These are phyloP conservation scores for Termitomyces sp. DNA, from an alignment of 768 basidiomycete genomes.

Conservation along the genomic window DNA sequence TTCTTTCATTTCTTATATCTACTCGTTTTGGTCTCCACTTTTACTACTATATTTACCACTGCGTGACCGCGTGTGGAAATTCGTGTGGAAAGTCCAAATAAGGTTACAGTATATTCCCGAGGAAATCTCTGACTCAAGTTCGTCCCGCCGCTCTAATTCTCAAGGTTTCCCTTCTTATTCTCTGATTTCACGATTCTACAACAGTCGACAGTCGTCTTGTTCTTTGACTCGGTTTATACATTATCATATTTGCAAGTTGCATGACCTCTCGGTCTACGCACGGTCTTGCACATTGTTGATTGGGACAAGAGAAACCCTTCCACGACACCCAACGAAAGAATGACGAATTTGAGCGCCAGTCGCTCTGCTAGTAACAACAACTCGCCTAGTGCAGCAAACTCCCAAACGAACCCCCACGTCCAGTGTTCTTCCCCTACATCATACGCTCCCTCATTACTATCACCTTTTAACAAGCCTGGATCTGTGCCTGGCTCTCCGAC, in stretches of 20 bases:
- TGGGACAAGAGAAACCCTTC: background rate
- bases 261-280: background rate
- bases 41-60: background rate
- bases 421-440: background rate
- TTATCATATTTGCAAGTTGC: background rate
- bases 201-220: too few relatives aligned
- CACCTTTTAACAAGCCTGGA: background rate
- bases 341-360: background rate
- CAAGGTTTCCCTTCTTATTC: background rate
- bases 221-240: background rate
- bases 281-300: background rate
- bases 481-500: background rate
- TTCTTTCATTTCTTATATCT: background rate
- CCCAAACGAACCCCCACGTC: background rate
- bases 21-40: background rate
- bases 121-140: background rate
- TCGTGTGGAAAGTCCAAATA: background rate
- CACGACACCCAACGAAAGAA: background rate
- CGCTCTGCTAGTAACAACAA: background rate
- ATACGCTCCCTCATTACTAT: background rate
- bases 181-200: background rate
- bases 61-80: background rate
- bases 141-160: background rate
- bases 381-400: background rate
- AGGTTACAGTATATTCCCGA: background rate